Evolutionary conservation across 495 filamentous ascomycete species (phyloP), one percentile per base, ranked within the genome.

Genomic region (Penicillium subrubescens): DNA sequence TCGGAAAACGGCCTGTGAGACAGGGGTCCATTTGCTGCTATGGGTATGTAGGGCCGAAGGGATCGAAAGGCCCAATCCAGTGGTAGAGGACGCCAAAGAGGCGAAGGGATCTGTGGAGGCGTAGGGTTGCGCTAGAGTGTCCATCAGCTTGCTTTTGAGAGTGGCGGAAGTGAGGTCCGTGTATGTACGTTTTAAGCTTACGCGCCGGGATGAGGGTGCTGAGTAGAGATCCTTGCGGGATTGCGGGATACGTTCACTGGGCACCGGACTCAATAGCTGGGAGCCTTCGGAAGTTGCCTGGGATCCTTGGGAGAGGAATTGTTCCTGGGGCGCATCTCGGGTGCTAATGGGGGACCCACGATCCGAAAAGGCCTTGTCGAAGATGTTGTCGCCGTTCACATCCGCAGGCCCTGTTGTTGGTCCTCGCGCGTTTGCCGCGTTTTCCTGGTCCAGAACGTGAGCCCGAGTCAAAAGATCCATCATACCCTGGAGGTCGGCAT

Each of bases 1-100:
- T 19, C 94, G 93, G 71, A 99, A 99, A 56, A 99, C 96, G 43
- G 95, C 95, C 77, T 99, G 96, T 19, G 93, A 90, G 33, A 93
- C 91, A 8, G 93, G 94, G 8, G 90, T 90, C 88, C 90, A 97
- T 72, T 96, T 89, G 72, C 88, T 94, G 61, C 92, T 87, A 77
- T 97, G 94, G 25, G 90, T 91, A 72, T 94, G 92, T 29, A 92
- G 83, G 31, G 84, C 79, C 12, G 81, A 76, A 31, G 81, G 77
- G 23, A 73, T 71, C 14, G 84, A 82, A 31, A 81, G 70, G 41
- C 77, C 76, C 43, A 73, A 69, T 64, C 78, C 72, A 61, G 73
- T 46, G 10, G 69, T 73, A 8, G 77, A 77, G 14, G 77, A 73
- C 63, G 63, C 62, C 68, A 76, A 54, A 75, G 83, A 67, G 58